Conservation (phyloP, 805 yeast species). For the Pichia exigua region DNA sequence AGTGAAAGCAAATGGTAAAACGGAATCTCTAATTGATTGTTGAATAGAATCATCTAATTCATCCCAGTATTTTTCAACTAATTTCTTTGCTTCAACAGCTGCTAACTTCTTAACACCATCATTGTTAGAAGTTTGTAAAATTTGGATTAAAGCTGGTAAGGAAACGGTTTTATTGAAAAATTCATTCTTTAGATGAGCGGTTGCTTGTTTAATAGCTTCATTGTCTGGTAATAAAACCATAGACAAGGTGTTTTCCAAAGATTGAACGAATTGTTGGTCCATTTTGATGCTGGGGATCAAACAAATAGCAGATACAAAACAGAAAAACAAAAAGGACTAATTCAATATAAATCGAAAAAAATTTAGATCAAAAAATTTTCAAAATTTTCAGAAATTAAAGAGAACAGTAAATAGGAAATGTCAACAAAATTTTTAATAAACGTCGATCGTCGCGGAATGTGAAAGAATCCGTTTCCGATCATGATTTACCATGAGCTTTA, state of each 20-base stretch:
- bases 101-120: constrained; percentile 81
- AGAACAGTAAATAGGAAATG: not conserved
- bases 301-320: not conserved
- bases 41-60: constrained; percentile 40
- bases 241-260: constrained; percentile 71
- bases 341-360: not conserved
- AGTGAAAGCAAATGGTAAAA: constrained; percentile 60
- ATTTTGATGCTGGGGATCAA: constrained; percentile 25
- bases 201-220: constrained; percentile 74
- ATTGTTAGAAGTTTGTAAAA: constrained; percentile 62
- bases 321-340: not conserved
- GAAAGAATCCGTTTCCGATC: not conserved
- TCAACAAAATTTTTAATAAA: too few species aligned
- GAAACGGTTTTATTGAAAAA: constrained; percentile 65
- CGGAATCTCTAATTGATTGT: constrained; percentile 55
- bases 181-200: constrained; percentile 62
- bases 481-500: not conserved
- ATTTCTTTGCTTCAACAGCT: constrained; percentile 93
- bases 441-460: not conserved
- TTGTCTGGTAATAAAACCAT: constrained; percentile 79
- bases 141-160: constrained; percentile 75
- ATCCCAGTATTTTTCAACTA: constrained; percentile 67
- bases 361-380: not conserved
- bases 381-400: not conserved
- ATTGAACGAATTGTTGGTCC: constrained; percentile 64